phyloP scores from a whole-genome alignment of 768 basidiomycete species.

The Lactarius sanguifluus region DNA sequence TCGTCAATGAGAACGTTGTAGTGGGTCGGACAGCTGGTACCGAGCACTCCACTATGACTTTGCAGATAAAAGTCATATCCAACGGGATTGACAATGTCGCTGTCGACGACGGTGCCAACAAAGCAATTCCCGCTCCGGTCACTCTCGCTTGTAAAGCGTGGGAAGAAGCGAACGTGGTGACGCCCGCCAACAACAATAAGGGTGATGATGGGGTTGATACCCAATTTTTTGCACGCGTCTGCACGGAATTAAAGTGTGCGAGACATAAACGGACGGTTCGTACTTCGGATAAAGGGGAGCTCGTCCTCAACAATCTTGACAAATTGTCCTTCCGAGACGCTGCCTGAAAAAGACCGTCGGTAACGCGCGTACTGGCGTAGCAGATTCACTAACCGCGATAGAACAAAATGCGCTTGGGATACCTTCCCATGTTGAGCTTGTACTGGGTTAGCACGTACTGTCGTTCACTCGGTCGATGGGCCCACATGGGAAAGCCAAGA shows the following conservation, averaged over 20 bases:
- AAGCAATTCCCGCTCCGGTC: slow-evolving; percentile 73
- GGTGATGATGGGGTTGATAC: slow-evolving; percentile 66
- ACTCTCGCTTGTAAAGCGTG: slow-evolving; percentile 42
- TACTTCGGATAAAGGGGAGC: slow-evolving; percentile 59
- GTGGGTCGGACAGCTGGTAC: slow-evolving; percentile 69
- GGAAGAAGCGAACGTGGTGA: slow-evolving; percentile 68
- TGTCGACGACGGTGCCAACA: slow-evolving; percentile 78
- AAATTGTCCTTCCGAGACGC: slow-evolving; percentile 58
- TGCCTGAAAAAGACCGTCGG: slow-evolving; percentile 37
- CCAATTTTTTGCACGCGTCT: slow-evolving; percentile 64
- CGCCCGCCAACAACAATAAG: slow-evolving; percentile 79
- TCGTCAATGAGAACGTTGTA: slow-evolving; percentile 54
- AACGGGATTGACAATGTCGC: slow-evolving; percentile 63
- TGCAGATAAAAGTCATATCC: slow-evolving; percentile 80
- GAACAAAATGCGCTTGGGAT: slow-evolving; percentile 73
- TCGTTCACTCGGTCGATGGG: slow-evolving; percentile 2
- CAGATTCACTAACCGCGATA: slow-evolving; percentile 54
- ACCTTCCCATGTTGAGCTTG: slow-evolving; percentile 53
- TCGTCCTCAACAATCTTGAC: slow-evolving; percentile 52
- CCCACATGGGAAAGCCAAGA: background rate
- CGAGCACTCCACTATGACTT: slow-evolving; percentile 74
- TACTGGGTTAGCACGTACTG: slow-evolving; percentile 59
- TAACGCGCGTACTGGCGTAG: background rate
- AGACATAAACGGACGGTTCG: slow-evolving; percentile 10
- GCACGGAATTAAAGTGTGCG: background rate